These are phyloP conservation scores for Podospora anserina DNA, from an alignment of 495 filamentous ascomycete genomes.

Conservation along the genomic window DNA sequence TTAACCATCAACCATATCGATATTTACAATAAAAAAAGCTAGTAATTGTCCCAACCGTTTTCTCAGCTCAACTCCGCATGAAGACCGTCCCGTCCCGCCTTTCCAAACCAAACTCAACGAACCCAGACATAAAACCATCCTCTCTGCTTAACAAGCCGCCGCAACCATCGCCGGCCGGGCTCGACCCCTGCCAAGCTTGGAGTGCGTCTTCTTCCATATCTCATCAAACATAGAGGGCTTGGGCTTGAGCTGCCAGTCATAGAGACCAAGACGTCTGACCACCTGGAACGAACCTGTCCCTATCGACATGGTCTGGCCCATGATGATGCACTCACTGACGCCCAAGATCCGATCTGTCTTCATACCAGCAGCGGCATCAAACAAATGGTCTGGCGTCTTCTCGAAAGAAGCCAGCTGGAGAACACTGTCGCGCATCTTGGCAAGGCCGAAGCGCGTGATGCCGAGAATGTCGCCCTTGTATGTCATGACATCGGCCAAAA, in stretches of 20 bases:
- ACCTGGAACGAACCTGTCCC: slow-evolving; percentile 92
- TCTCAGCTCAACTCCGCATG: neutral
- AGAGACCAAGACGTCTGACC: slow-evolving; percentile 68
- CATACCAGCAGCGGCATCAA: slow-evolving; percentile 87
- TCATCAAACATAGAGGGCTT: slow-evolving; percentile 77
- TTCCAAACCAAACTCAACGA: neutral
- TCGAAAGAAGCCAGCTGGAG: slow-evolving; percentile 95
- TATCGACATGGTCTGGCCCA: slow-evolving; percentile 87
- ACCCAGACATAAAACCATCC: neutral
- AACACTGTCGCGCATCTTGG: slow-evolving; percentile 95
- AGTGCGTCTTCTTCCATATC: slow-evolving; percentile 53
- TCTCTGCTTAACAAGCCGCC: neutral
- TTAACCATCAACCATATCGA: neutral
- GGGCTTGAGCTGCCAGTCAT: slow-evolving; percentile 57
- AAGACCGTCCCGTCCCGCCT: neutral
- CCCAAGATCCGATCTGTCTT: slow-evolving; percentile 87
- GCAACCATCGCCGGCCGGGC: neutral
- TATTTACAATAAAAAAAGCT: neutral
- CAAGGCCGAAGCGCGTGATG: slow-evolving; percentile 92
- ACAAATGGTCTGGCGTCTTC: slow-evolving; percentile 96
- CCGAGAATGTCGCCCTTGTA: slow-evolving; percentile 98
- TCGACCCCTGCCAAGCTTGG: slow-evolving; percentile 54
- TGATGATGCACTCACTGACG: slow-evolving; percentile 96
- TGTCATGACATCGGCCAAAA: slow-evolving; percentile 98
- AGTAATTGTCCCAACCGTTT: neutral